phyloP scores from a whole-genome alignment of 768 basidiomycete genomes.

The Artomyces pyxidatus region DNA sequence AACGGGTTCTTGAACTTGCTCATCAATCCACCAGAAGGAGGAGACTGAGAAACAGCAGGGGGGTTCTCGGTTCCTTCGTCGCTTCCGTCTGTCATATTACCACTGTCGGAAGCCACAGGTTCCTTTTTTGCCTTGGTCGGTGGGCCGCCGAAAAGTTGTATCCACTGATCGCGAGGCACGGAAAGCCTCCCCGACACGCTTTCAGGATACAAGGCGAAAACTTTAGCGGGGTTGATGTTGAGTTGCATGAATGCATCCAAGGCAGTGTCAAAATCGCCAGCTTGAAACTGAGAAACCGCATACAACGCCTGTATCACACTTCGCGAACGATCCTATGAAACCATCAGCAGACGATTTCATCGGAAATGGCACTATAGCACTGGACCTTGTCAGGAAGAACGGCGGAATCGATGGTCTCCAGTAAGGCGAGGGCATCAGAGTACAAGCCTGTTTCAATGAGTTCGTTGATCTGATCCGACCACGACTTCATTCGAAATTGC shows the following conservation, averaged over 20 bases:
- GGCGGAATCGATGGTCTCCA: slow-evolving; percentile 59
- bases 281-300: slow-evolving; percentile 70
- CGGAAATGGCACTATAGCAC: background rate
- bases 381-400: slow-evolving; percentile 57
- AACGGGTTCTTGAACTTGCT: slow-evolving; percentile 48
- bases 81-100: background rate
- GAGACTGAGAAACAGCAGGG: slow-evolving; percentile 1
- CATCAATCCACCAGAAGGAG: slow-evolving; percentile 32
- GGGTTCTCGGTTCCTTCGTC: slow-evolving; percentile 4
- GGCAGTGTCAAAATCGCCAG: slow-evolving; percentile 62
- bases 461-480: slow-evolving; percentile 82
- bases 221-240: slow-evolving; percentile 89
- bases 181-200: slow-evolving; percentile 72
- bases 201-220: slow-evolving; percentile 83
- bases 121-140: slow-evolving; percentile 20
- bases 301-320: slow-evolving; percentile 62
- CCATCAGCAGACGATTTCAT: slow-evolving; percentile 2
- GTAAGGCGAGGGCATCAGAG: slow-evolving; percentile 69
- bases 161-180: slow-evolving; percentile 64
- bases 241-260: slow-evolving; percentile 84
- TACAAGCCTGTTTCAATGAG: slow-evolving; percentile 62
- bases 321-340: slow-evolving; percentile 41
- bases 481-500: slow-evolving; percentile 61
- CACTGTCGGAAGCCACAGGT: slow-evolving; percentile 10
- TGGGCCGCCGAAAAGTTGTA: slow-evolving; percentile 78